Conservation (phyloP, 2,329 filamentous ascomycete genomes). For the Gnomoniopsis smithogilvyi region DNA sequence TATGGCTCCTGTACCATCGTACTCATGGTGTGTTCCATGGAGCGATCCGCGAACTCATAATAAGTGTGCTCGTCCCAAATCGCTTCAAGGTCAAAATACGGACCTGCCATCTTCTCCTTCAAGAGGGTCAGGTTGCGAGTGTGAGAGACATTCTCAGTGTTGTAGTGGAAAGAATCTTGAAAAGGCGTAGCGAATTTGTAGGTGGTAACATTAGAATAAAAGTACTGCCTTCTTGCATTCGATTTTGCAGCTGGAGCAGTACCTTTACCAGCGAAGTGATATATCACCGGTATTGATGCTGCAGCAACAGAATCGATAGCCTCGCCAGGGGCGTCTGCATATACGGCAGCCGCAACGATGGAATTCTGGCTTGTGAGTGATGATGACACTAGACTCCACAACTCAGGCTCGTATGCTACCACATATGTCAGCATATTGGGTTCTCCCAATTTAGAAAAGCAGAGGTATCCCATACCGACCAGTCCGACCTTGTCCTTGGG, state of each 20-base stretch:
- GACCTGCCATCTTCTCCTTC: conserved; percentile 60
- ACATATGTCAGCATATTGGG: not conserved
- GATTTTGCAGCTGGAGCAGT: not conserved
- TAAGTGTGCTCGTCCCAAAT: conserved; percentile 78
- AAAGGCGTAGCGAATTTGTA: conserved; percentile 16
- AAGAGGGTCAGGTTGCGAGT: conserved; percentile 64
- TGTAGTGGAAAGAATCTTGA: conserved; percentile 21
- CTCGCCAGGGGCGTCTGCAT: conserved; percentile 8
- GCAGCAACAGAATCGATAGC: not conserved
- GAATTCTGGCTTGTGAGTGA: conserved; percentile 1
- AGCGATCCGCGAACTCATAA: conserved; percentile 66
- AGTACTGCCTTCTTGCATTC: conserved; percentile 6
- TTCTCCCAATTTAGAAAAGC: not conserved
- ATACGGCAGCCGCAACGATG: conserved; percentile 13
- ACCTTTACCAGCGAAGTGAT: conserved; percentile 12
- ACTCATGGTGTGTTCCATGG: conserved; percentile 72
- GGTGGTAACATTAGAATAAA: conserved; percentile 10
- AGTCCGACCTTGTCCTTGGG: conserved; percentile 17
- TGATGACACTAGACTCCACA: conserved; percentile 10
- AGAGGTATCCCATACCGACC: conserved; percentile 6
- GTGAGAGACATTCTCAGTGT: conserved; percentile 48
- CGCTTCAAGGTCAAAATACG: conserved; percentile 69
- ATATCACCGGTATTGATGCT: conserved; percentile 12
- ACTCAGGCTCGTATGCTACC: conserved; percentile 13
- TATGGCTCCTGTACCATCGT: conserved; percentile 31